phyloP scores from a whole-genome alignment of 257 asterid species.

The Parsonsia alboflavescens region DNA sequence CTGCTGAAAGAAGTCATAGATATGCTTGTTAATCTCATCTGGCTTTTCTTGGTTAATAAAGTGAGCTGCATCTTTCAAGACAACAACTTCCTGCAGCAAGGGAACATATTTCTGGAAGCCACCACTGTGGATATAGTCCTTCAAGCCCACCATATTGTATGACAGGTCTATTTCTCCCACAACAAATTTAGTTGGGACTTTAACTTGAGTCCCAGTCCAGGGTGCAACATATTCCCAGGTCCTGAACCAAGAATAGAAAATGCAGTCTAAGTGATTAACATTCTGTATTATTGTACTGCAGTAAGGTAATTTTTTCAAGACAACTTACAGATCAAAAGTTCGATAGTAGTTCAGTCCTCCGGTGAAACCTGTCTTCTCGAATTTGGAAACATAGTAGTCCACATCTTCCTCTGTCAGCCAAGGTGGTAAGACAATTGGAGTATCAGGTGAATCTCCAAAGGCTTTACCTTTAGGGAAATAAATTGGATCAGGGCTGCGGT shows the following conservation, averaged over 20 bases:
- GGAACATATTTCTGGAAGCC: slow-evolving; percentile 23
- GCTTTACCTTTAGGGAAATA: slow-evolving; percentile 58
- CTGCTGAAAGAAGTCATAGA: slow-evolving; percentile 19
- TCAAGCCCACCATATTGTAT: slow-evolving; percentile 9
- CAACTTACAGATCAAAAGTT: slow-evolving; percentile 39
- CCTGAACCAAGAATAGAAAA: slow-evolving; percentile 13
- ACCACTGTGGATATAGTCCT: slow-evolving; percentile 20
- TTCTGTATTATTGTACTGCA: too few relatives aligned
- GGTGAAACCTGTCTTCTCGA: slow-evolving; percentile 60
- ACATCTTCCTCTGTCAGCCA: slow-evolving; percentile 69
- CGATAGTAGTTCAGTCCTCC: slow-evolving; percentile 81
- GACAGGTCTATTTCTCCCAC: slow-evolving; percentile 24
- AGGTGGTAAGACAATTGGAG: slow-evolving; percentile 28
- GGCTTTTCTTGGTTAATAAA: slow-evolving; percentile 56
- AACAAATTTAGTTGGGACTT: slow-evolving; percentile 23
- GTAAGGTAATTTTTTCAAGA: too few relatives aligned
- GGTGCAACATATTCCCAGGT: slow-evolving; percentile 26
- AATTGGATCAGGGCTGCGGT: slow-evolving; percentile 43
- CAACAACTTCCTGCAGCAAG: slow-evolving; percentile 35
- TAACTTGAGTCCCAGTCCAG: slow-evolving; percentile 22
- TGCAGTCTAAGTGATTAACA: neutral
- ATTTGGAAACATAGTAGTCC: slow-evolving; percentile 46
- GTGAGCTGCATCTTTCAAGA: slow-evolving; percentile 63
- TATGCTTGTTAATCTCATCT: slow-evolving; percentile 47
- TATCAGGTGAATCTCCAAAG: slow-evolving; percentile 17